phyloP scores from a whole-genome alignment of 768 basidiomycete genomes.

The Trametes elegans region DNA sequence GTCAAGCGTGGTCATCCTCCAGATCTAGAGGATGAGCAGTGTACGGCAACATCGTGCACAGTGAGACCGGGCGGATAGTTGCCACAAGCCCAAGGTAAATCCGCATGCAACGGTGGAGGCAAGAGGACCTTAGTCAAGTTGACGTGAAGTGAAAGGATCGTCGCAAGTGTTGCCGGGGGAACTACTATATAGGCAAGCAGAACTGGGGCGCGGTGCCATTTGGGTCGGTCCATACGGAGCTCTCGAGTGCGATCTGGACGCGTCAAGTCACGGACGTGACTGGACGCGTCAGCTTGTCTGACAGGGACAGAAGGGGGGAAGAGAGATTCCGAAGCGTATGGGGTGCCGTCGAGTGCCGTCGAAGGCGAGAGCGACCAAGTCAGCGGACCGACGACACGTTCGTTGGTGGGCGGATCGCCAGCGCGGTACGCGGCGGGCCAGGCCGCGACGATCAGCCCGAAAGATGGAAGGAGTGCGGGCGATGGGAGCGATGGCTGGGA shows the following conservation, averaged over 20 bases:
- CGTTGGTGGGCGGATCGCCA: constrained; percentile 8
- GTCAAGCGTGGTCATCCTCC: background rate
- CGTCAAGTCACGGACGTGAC: background rate
- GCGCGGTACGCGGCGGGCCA: background rate
- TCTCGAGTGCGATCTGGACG: constrained; percentile 1
- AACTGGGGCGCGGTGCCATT: background rate
- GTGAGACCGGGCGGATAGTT: too few species aligned
- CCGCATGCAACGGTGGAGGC: background rate
- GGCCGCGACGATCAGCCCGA: constrained; percentile 14
- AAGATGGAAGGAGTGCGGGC: background rate
- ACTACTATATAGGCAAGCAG: too few species aligned
- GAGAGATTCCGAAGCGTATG: background rate
- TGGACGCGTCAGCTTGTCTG: background rate
- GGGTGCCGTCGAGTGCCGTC: background rate
- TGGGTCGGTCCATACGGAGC: background rate
- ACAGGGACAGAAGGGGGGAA: background rate
- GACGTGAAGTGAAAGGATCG: constrained; percentile 9
- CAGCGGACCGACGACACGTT: constrained; percentile 5
- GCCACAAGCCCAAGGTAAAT: too few species aligned
- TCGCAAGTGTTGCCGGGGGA: constrained; percentile 6
- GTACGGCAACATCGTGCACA: too few species aligned
- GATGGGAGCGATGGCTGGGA: background rate
- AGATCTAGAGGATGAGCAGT: too few species aligned
- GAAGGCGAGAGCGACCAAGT: background rate
- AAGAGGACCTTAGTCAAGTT: background rate